Evolutionary conservation across 2,329 filamentous ascomycete genomes (phyloP), one percentile per base, ranked within the genome.

Genomic region (Fusarium citri): DNA sequence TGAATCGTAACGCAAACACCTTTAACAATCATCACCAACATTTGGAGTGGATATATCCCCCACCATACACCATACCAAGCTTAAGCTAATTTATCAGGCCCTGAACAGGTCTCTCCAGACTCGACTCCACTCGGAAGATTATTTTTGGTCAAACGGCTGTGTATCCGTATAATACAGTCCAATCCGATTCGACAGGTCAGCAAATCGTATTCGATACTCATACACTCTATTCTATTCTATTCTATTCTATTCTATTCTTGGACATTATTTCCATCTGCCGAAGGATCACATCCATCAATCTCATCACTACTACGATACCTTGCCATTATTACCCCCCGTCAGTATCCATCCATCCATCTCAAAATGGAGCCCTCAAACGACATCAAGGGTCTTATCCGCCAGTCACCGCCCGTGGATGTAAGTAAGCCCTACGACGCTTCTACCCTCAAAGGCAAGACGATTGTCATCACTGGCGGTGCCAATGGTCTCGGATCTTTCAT

Each of bases 391-490:
- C 62, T 76, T 42, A 73, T 78, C 60, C 64, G 69, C 25, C 76
- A 78, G 68, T 86, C 84, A 18, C 72, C 76, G 11, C 84, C 85
- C 11, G 72, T 88, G 53, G 84, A 88, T 69, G 74, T 81, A 28
- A 79, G 77, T 16, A 73, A 76, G 34, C 79, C 83, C 4, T 86
- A 83, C 73, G 81, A 86, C 67, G 69, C 79, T 3, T 72, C 79
- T 10, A 83, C 80, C 61, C 80, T 90, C 34, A 78, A 79, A 10
- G 83, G 79, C 70, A 90, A 89, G 76, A 88, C 84, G 1, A 86
- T 91, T 53, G 73, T 91, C 62, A 86, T 91, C 69, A 91, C 89
- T 0, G 89, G 89, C 47, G 89, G 87, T 28, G 88, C 89, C 23
- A 88, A 87, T 59, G 88, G 88, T 10, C 83, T 90, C 64, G 88